phyloP scores from a whole-genome alignment of 441 rosid species.

The Adansonia rubrostipa region DNA sequence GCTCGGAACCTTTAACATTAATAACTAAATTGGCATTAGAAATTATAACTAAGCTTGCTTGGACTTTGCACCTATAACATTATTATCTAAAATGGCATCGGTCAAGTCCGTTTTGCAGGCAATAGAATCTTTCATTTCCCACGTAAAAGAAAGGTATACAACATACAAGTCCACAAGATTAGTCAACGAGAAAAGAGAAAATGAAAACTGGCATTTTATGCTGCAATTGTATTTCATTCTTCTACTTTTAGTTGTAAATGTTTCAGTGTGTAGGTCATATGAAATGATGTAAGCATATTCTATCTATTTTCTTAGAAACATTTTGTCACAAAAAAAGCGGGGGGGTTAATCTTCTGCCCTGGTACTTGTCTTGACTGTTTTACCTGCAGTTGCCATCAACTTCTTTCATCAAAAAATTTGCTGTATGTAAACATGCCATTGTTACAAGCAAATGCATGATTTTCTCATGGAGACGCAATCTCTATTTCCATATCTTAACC shows the following conservation, averaged over 20 bases:
- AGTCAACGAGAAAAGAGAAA: neutral
- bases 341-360: neutral
- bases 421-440: neutral
- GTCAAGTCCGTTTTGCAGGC: too few relatives aligned
- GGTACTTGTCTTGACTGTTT: constrained; percentile 12
- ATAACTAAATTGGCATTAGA: too few relatives aligned
- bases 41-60: too few relatives aligned
- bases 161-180: neutral
- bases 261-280: neutral
- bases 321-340: constrained; percentile 2
- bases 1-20: neutral
- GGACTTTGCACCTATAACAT: too few relatives aligned
- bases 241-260: neutral
- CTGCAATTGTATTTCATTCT: neutral
- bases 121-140: constrained; percentile 1
- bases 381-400: neutral
- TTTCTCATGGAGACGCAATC: neutral
- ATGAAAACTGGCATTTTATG: neutral
- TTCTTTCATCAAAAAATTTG: neutral
- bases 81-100: too few relatives aligned
- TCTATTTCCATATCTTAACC: constrained; percentile 50
- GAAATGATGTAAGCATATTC: neutral
- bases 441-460: constrained; percentile 1
- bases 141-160: neutral
- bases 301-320: neutral